Percentiles rank a stretch among this genome's conserved stretches.
phyloP scores from a whole-genome alignment of 345 rosid genomes.

The Noccaea caerulescens region DNA sequence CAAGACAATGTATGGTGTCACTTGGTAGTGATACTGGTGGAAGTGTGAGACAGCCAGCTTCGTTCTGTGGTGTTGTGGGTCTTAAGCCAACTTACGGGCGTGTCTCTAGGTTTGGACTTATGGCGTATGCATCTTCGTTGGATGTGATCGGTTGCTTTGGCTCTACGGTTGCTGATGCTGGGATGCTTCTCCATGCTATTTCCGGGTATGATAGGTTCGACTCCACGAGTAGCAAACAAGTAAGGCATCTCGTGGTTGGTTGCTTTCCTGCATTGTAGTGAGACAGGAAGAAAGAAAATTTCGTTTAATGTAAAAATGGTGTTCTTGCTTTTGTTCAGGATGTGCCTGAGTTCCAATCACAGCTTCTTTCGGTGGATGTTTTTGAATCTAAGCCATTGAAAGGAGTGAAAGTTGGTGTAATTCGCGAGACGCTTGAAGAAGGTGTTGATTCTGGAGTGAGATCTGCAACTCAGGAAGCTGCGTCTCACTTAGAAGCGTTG shows the following conservation, averaged over 20 bases:
- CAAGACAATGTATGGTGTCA: conserved; percentile 84
- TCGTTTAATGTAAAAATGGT: not conserved
- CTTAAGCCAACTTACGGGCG: conserved; percentile 95
- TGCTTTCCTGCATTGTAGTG: not conserved
- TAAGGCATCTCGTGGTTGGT: conserved; percentile 41
- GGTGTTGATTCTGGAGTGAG: conserved; percentile 79
- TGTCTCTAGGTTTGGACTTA: conserved; percentile 91
- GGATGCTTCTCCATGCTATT: conserved; percentile 79
- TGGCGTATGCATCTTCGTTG: conserved; percentile 92
- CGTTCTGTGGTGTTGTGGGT: conserved; percentile 95
- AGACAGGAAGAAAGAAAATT: not conserved
- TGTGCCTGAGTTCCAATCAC: conserved; percentile 71
- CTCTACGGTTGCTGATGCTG: conserved; percentile 84
- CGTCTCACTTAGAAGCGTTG: conserved; percentile 78
- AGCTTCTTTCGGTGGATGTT: conserved; percentile 49
- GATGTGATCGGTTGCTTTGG: conserved; percentile 94
- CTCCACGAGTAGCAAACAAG: conserved; percentile 83
- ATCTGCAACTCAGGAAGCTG: conserved; percentile 71
- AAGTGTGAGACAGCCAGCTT: conserved; percentile 96
- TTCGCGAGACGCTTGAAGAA: conserved; percentile 72
- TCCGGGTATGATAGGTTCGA: conserved; percentile 81
- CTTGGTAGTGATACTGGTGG: conserved; percentile 99
- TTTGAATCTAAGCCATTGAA: conserved; percentile 71
- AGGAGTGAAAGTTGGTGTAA: conserved; percentile 84
- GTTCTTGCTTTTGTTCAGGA: conserved; percentile 48